Base-by-base conservation (phyloP, 169 alveolate species). In the Cyclospora cayetanensis region DNA sequence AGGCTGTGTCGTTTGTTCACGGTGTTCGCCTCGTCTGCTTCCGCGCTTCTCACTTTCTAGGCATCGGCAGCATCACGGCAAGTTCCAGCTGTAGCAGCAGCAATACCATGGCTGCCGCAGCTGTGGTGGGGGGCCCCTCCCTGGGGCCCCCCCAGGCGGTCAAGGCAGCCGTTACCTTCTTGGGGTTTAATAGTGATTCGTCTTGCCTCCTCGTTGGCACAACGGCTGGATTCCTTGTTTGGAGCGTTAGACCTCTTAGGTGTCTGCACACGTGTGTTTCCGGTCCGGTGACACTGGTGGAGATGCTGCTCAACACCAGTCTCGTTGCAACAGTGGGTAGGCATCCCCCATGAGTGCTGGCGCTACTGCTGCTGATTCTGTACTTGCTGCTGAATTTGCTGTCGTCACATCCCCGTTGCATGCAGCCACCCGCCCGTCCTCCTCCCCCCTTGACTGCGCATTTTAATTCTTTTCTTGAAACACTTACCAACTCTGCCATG, bases 151-250 rank as follows among this genome's bases (percentile, higher is more conserved):
- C 70, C 29, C 27, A 20, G 39, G 43, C 70, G 0, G 70, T 52
- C 46, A 50, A 80, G 82, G 80, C 66, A 96, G 91, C 92, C 94
- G 95, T 70, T 15, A 66, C 87, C 43, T 90, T 70, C 46, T 25
- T 90, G 35, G 93, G 93, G 55, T 70, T 74, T 20, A 90, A 90
- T 20, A 39, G 53, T 25, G 93, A 90, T 52, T 50, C 90, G 37
- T 29, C 85, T 25, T 90, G 90, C 60, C 77, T 90, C 2, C 52
- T 46, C 25, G 83, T 79, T 29, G 93, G 93, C 80, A 90, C 93
- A 9, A 90, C 85, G 25, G 77, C 72, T 31, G 93, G 93, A 3
- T 90, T 90, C 66, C 65, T 90, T 0, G 65, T 90, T 22, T 90
- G 84, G 89, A 70, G 90, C 27, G 84, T 80, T 22, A 50, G 65